A percentile compares a stretch with the other conserved stretches of the same genome.
Conservation (phyloP, 1,284 basidiomycete species). For the Coniferiporia sulphurascens region DNA sequence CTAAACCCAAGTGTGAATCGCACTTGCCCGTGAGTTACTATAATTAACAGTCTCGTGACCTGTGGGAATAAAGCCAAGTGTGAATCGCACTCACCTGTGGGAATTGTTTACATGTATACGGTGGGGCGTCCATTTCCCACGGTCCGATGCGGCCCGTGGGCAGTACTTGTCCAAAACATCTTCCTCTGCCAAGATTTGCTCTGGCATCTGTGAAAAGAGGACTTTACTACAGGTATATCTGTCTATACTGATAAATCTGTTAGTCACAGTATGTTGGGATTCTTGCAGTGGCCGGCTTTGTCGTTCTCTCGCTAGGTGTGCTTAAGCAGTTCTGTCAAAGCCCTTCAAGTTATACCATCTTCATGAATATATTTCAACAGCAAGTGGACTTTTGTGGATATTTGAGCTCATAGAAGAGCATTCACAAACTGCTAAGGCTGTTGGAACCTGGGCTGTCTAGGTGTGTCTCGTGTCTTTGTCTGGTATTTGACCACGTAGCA, state of each 20-base stretch:
- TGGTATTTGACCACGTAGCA: not conserved
- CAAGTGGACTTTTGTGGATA: conserved; percentile 87
- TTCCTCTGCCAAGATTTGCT: too few relatives aligned
- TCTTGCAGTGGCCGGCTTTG: conserved; percentile 12
- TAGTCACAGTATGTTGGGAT: conserved; percentile 18
- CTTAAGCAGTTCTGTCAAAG: not conserved
- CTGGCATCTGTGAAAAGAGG: too few relatives aligned
- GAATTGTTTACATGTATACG: too few relatives aligned
- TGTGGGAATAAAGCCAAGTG: too few relatives aligned
- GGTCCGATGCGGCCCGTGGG: too few relatives aligned
- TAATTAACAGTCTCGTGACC: too few relatives aligned
- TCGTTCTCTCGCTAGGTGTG: conserved; percentile 17
- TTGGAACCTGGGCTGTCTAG: conserved; percentile 82
- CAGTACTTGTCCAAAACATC: too few relatives aligned
- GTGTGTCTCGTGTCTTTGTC: conserved; percentile 46
- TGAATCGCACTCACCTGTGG: too few relatives aligned
- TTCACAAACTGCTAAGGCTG: conserved; percentile 68
- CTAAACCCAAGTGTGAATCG: too few relatives aligned
- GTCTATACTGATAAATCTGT: not conserved
- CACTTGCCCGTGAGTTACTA: too few relatives aligned
- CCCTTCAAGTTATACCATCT: not conserved
- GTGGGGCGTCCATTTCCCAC: too few relatives aligned
- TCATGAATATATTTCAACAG: conserved; percentile 35
- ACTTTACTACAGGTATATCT: not conserved
- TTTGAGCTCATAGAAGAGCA: conserved; percentile 95